Evolutionary conservation across 768 basidiomycete species (phyloP).

Genomic region (Russula abietina): DNA sequence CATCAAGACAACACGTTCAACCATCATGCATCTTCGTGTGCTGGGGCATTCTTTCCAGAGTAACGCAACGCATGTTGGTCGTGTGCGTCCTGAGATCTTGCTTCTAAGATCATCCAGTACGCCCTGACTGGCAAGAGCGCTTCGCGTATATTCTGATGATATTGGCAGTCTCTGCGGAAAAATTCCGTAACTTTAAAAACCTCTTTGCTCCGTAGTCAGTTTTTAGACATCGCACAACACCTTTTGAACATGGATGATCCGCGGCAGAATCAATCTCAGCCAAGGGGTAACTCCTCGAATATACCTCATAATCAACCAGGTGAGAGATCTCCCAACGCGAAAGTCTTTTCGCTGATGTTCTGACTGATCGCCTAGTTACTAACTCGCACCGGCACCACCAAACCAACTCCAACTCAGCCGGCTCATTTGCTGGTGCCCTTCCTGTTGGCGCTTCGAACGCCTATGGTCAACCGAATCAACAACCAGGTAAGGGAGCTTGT

Average conservation of each 20-base stretch:
- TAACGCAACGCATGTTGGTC: conserved; percentile 1
- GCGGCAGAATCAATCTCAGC: not conserved
- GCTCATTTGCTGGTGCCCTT: too few relatives aligned
- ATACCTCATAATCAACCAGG: not conserved
- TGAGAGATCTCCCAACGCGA: not conserved
- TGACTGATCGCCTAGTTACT: not conserved
- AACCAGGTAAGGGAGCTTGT: too few relatives aligned
- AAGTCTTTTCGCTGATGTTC: not conserved
- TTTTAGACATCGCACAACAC: conserved; percentile 2
- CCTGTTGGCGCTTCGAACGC: too few relatives aligned
- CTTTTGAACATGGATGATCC: not conserved
- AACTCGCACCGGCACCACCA: not conserved
- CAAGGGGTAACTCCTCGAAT: not conserved
- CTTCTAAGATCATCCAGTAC: conserved; percentile 4
- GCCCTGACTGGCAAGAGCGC: not conserved
- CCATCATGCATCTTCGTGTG: not conserved
- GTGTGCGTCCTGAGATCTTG: too few relatives aligned
- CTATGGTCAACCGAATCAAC: too few relatives aligned
- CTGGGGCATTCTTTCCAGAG: not conserved
- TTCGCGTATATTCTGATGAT: not conserved
- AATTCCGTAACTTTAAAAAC: conserved; percentile 4
- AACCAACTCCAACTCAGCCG: not conserved
- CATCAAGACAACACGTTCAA: conserved; percentile 3
- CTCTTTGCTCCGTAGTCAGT: not conserved
- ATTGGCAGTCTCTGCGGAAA: not conserved